Base-by-base conservation (phyloP, 495 filamentous ascomycete species). In the Podospora sp. region DNA sequence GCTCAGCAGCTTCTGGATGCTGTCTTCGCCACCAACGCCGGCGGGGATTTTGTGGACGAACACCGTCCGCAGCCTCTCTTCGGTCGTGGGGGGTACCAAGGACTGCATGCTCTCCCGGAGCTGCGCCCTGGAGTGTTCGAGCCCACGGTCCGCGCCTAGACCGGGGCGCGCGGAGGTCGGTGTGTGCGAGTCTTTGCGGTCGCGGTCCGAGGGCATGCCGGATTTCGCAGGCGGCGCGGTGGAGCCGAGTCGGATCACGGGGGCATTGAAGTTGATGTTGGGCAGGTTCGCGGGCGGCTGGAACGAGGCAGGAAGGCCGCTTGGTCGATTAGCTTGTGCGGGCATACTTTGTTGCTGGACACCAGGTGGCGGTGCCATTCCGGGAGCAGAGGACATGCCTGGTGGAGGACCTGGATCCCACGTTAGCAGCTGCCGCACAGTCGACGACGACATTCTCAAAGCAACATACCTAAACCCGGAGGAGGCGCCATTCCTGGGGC, bases 231-330 rank as follows among this genome's bases (percentile, higher is more conserved):
- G 89, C 3, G 86, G 86, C 9, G 87, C 85, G 2, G 85, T 87
- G 49, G 86, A 84, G 11, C 94, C 94, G 40, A 99, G 84, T 25
- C 95, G 91, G 77, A 99, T 98, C 40, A 98, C 94, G 59, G 96
- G 93, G 21, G 95, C 96, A 75, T 90, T 95, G 80, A 97, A 97
- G 80, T 99, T 97, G 81, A 99, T 97, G 77, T 97, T 95, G 9
- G 95, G 93, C 84, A 97, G 90, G 74, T 95, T 97, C 52, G 92
- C 82, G 24, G 94, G 94, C 24, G 92, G 87, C 82, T 97, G 93
- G 76, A 97, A 97, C 76, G 89, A 90, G 33, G 90, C 81, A 64
- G 92, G 91, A 69, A 96, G 89, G 69, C 90, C 90, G 67, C 86
- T 89, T 70, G 91, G 91, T 81, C 91, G 88, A 77, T 88, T 89